A percentile compares a stretch with the other conserved stretches of the same genome.
Conservation (phyloP, 1,284 basidiomycete genomes). For the Boletus semigastroideus region DNA sequence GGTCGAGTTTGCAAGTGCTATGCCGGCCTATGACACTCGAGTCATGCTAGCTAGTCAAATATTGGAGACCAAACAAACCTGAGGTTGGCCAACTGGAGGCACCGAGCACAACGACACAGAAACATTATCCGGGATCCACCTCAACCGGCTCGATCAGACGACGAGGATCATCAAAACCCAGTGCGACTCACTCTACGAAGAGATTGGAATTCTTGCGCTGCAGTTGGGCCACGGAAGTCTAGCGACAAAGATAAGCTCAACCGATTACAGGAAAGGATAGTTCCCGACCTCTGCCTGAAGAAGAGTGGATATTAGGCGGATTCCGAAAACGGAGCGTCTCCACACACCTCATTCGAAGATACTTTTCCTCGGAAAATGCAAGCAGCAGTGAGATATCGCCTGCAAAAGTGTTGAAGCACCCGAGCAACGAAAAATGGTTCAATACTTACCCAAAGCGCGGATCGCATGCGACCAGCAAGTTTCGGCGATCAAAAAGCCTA, state of each 20-base stretch:
- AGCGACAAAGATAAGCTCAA: conserved; percentile 3
- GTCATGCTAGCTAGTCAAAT: background rate
- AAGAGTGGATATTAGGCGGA: conserved; percentile 1
- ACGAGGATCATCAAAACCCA: background rate
- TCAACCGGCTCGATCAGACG: conserved; percentile 25
- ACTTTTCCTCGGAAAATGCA: conserved; percentile 86
- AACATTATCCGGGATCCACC: conserved; percentile 86
- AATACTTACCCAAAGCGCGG: conserved; percentile 66
- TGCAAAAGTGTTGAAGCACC: conserved; percentile 24
- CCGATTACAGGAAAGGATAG: background rate
- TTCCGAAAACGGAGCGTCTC: conserved; percentile 1
- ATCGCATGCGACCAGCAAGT: conserved; percentile 83
- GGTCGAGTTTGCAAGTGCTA: conserved; percentile 83
- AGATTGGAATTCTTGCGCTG: conserved; percentile 71
- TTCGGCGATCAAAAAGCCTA: conserved; percentile 80
- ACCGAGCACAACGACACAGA: conserved; percentile 81
- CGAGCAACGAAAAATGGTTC: background rate
- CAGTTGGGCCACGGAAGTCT: conserved; percentile 52
- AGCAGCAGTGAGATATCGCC: conserved; percentile 84
- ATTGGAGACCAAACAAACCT: conserved; percentile 41
- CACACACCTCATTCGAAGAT: conserved; percentile 74
- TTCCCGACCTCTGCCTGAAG: conserved; percentile 38
- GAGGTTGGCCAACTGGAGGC: conserved; percentile 77
- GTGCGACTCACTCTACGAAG: conserved; percentile 69
- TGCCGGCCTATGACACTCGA: conserved; percentile 53